phyloP scores from a whole-genome alignment of 345 rosid genomes.

The Rhodomyrtus tomentosa region DNA sequence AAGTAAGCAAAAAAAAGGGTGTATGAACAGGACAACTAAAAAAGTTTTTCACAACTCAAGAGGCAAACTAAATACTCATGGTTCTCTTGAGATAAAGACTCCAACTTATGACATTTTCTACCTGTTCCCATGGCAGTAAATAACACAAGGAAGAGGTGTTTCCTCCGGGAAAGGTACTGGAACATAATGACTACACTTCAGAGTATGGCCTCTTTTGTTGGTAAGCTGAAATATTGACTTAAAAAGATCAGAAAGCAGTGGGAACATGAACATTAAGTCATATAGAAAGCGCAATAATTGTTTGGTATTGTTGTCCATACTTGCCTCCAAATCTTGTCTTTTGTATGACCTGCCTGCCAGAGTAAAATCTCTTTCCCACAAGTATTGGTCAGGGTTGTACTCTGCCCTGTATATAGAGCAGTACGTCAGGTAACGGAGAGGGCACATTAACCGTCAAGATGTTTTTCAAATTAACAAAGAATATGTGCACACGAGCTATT shows the following conservation, averaged over 20 bases:
- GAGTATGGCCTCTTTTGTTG: slow-evolving; percentile 62
- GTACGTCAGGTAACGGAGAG: not conserved
- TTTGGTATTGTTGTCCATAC: slow-evolving; percentile 27
- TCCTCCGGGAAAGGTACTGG: slow-evolving; percentile 54
- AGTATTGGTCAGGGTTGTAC: slow-evolving; percentile 79
- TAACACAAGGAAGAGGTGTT: slow-evolving; percentile 85
- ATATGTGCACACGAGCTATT: not conserved
- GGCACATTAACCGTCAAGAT: not conserved
- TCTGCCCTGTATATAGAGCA: slow-evolving; percentile 52
- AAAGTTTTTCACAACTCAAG: not conserved
- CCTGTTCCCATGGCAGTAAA: slow-evolving; percentile 99
- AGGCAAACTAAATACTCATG: not conserved
- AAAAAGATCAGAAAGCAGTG: slow-evolving; percentile 2
- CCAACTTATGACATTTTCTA: not conserved
- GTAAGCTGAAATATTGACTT: slow-evolving; percentile 47
- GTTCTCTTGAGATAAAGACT: not conserved
- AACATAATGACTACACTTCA: slow-evolving; percentile 84
- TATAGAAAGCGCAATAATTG: not conserved
- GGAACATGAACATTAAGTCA: not conserved
- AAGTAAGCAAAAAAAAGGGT: not conserved
- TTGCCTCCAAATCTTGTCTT: slow-evolving; percentile 96
- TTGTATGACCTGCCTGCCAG: slow-evolving; percentile 67
- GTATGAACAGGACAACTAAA: not conserved
- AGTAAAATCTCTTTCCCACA: slow-evolving; percentile 84
- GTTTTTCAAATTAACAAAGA: not conserved